These are phyloP conservation scores for Aureobasidium sp. DNA, from an alignment of 2,329 filamentous ascomycete species.

Conservation along the genomic window DNA sequence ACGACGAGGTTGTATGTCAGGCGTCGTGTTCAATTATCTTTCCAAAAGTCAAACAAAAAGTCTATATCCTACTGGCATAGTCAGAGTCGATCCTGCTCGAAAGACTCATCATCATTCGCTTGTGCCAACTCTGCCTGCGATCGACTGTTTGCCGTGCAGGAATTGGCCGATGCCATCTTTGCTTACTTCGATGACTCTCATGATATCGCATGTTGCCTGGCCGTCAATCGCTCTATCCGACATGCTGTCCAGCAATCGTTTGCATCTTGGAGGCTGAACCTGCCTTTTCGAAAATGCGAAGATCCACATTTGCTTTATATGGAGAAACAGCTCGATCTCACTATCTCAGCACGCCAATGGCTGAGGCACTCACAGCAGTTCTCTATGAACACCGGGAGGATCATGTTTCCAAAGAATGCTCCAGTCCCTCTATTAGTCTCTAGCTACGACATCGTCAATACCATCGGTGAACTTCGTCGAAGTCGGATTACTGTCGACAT, in stretches of 20 bases:
- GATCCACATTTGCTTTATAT: neutral
- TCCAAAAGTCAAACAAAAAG: neutral
- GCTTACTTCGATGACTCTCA: neutral
- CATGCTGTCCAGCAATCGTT: neutral
- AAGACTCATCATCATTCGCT: neutral
- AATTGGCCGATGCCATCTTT: constrained; percentile 1
- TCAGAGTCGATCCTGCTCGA: neutral
- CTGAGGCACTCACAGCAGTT: neutral
- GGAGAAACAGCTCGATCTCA: constrained; percentile 1
- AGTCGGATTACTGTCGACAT: constrained; percentile 1
- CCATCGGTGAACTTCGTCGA: neutral
- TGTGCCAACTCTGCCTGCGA: neutral
- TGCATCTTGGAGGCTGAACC: neutral
- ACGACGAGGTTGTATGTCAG: neutral
- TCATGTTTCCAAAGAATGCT: neutral
- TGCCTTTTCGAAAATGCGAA: neutral
- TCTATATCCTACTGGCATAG: neutral
- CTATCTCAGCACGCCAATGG: neutral
- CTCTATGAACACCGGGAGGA: neutral
- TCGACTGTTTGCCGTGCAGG: neutral
- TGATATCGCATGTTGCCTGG: neutral
- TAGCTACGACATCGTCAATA: neutral
- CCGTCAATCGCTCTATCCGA: neutral
- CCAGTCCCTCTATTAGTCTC: neutral
- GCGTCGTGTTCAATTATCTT: neutral